These are phyloP conservation scores for Leccinum barrowsii DNA, from an alignment of 768 basidiomycete species.

Conservation along the genomic window DNA sequence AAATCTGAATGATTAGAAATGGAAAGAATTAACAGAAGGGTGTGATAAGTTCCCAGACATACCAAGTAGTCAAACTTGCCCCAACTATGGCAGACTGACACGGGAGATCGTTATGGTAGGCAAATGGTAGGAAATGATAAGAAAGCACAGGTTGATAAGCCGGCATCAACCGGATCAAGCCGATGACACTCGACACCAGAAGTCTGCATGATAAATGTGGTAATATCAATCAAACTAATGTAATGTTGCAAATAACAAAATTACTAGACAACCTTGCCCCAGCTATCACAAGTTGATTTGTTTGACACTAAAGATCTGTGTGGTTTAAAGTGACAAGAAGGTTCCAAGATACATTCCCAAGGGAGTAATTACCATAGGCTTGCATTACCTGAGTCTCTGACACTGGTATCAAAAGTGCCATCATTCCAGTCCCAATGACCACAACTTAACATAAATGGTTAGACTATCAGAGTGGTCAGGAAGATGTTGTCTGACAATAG, in stretches of 20 bases:
- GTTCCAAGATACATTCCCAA: not conserved
- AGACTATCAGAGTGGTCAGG: not conserved
- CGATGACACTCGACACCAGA: too few relatives aligned
- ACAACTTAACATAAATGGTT: not conserved
- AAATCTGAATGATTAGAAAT: not conserved
- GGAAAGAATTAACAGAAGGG: not conserved
- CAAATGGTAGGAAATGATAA: too few relatives aligned
- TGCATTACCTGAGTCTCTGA: too few relatives aligned
- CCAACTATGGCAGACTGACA: not conserved
- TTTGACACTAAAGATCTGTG: not conserved
- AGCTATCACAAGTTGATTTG: not conserved
- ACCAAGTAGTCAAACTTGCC: not conserved
- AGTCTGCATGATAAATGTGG: not conserved
- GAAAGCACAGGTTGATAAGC: not conserved
- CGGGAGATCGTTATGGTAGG: not conserved
- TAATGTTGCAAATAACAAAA: not conserved
- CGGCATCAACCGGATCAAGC: too few relatives aligned
- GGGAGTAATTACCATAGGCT: not conserved
- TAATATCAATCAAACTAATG: not conserved
- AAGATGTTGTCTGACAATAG: too few relatives aligned
- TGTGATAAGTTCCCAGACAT: not conserved
- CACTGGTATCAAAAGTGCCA: not conserved
- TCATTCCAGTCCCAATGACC: not conserved
- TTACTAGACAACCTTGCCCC: not conserved
- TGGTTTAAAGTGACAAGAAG: not conserved